These are phyloP conservation scores for Parafenestella ontariensis DNA, from an alignment of 2,329 filamentous ascomycete genomes.

Conservation along the genomic window DNA sequence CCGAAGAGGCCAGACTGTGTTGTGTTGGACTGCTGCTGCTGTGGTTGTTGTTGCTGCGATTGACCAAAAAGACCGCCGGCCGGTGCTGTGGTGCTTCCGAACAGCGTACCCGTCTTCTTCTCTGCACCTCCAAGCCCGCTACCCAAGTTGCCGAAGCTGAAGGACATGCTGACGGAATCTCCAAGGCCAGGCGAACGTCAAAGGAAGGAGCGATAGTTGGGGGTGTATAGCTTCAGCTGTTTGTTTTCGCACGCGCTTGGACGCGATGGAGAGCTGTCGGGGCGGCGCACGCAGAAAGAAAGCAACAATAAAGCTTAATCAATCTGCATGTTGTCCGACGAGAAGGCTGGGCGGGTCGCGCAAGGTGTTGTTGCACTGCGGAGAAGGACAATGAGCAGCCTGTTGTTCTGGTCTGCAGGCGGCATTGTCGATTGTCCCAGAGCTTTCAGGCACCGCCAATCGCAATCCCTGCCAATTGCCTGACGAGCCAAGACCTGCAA, in stretches of 20 bases:
- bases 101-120: slow-evolving; percentile 47
- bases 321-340: slow-evolving; percentile 13
- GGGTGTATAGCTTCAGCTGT: slow-evolving; percentile 10
- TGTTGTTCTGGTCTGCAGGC: background rate
- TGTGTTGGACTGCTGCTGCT: slow-evolving; percentile 9
- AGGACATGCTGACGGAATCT: slow-evolving; percentile 33
- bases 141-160: slow-evolving; percentile 37
- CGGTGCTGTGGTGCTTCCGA: slow-evolving; percentile 45
- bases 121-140: slow-evolving; percentile 23
- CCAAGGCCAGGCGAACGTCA: background rate
- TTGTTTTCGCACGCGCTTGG: slow-evolving; percentile 25
- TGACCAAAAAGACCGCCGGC: slow-evolving; percentile 50
- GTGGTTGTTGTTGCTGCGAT: slow-evolving; percentile 38
- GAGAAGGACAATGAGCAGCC: background rate
- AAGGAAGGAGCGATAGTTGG: slow-evolving; percentile 4
- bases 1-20: slow-evolving; percentile 32
- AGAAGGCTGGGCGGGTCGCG: slow-evolving; percentile 5
- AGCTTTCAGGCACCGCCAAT: slow-evolving; percentile 20
- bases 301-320: slow-evolving; percentile 11
- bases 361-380: slow-evolving; percentile 14
- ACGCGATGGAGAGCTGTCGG: slow-evolving; percentile 13
- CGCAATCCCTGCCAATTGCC: slow-evolving; percentile 17
- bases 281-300: background rate
- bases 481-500: slow-evolving; percentile 23
- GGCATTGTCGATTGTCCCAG: slow-evolving; percentile 21